phyloP scores from a whole-genome alignment of 179 eudicot genomes.

The Camellia oleifera region DNA sequence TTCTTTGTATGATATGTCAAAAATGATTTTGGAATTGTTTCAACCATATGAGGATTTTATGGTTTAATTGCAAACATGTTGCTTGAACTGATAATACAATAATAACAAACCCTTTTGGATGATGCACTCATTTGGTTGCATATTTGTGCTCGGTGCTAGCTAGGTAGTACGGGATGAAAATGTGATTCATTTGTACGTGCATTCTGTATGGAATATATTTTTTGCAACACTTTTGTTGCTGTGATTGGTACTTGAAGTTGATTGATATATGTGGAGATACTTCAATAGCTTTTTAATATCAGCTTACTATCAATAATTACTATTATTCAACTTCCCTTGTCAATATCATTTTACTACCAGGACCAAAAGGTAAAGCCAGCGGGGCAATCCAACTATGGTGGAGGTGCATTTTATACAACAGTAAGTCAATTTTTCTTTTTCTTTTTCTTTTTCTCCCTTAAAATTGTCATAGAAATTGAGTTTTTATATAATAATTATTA shows the following conservation, averaged over 20 bases:
- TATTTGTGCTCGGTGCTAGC: not conserved
- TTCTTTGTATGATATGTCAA: not conserved
- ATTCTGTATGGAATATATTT: not conserved
- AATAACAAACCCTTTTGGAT: not conserved
- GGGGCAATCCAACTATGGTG: slow-evolving; percentile 43
- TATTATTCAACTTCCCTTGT: not conserved
- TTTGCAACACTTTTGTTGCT: not conserved
- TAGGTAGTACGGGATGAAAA: not conserved
- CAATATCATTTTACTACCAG: slow-evolving; percentile 20
- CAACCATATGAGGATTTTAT: not conserved
- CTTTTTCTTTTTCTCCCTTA: not conserved
- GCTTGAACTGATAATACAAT: not conserved
- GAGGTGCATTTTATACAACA: slow-evolving; percentile 60
- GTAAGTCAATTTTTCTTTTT: slow-evolving; percentile 26
- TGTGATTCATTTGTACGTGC: not conserved
- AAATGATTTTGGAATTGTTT: slow-evolving; percentile 3
- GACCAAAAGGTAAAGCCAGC: slow-evolving; percentile 42
- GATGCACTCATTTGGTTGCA: not conserved
- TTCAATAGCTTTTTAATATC: not conserved
- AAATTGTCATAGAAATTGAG: not conserved
- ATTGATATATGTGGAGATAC: not conserved
- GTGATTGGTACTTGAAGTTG: not conserved
- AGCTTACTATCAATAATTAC: not conserved
- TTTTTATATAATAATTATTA: not conserved
- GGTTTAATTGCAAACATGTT: not conserved